These are phyloP conservation scores for Pythium aristosporum DNA, from an alignment of 352 stramenopile genomes.

Conservation along the genomic window DNA sequence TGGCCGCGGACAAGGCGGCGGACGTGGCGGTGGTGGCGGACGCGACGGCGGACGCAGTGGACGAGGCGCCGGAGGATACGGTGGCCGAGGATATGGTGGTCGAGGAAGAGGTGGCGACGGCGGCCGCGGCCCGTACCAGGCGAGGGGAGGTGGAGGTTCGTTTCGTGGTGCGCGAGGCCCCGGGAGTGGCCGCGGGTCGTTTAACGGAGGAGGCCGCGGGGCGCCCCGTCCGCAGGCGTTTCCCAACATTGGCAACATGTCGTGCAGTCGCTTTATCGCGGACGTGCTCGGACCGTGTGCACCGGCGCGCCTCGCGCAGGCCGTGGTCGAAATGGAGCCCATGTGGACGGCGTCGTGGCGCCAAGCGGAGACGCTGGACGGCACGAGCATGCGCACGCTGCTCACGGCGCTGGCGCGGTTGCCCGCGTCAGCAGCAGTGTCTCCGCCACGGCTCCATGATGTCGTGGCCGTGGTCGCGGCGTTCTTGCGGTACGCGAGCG, in stretches of 20 bases:
- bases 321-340: conserved; percentile 33
- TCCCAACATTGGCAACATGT: conserved; percentile 20
- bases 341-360: conserved; percentile 57
- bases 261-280: conserved; percentile 48
- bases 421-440: conserved; percentile 39
- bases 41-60: not conserved
- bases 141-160: conserved; percentile 1
- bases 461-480: conserved; percentile 30
- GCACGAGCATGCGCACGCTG: conserved; percentile 38
- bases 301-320: conserved; percentile 38
- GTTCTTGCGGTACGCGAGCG: conserved; percentile 27
- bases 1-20: not conserved
- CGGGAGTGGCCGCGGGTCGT: not conserved
- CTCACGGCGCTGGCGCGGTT: conserved; percentile 48
- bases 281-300: conserved; percentile 39
- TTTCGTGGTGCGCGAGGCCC: not conserved
- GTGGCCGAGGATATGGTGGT: not conserved
- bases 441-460: conserved; percentile 35
- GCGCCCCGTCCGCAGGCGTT: not conserved
- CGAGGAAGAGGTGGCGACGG: not conserved
- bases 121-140: not conserved
- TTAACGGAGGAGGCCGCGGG: not conserved
- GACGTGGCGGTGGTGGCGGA: not conserved
- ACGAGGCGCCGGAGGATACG: not conserved
- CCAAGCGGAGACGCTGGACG: conserved; percentile 31